These are phyloP conservation scores for Zea luxurians DNA, from an alignment of 176 grass and related monocot genomes.

Conservation along the genomic window DNA sequence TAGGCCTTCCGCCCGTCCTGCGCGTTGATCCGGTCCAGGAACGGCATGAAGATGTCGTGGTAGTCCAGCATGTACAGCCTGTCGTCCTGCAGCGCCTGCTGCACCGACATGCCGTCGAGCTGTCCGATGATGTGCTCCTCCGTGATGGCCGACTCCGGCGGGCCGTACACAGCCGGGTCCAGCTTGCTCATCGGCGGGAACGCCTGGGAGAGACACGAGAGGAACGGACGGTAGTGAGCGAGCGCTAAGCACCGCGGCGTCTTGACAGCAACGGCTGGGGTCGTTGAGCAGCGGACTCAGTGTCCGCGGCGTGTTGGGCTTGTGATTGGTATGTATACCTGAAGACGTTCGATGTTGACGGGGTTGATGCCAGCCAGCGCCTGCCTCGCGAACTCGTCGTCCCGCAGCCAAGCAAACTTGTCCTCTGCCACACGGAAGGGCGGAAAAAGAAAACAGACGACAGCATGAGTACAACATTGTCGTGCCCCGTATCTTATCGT, in stretches of 20 bases:
- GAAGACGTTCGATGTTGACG: slow-evolving; percentile 77
- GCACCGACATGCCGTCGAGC: slow-evolving; percentile 79
- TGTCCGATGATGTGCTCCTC: slow-evolving; percentile 84
- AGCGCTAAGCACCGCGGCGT: background rate
- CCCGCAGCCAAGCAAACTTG: slow-evolving; percentile 97
- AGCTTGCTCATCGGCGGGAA: slow-evolving; percentile 91
- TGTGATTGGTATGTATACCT: slow-evolving; percentile 51
- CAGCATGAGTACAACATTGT: slow-evolving; percentile 28
- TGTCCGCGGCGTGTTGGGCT: slow-evolving; percentile 12
- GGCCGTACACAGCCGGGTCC: slow-evolving; percentile 69
- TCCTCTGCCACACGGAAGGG: slow-evolving; percentile 56
- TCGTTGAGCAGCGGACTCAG: background rate
- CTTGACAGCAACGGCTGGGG: background rate
- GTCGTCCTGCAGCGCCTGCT: slow-evolving; percentile 61
- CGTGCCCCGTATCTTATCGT: slow-evolving; percentile 11
- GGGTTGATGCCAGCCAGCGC: slow-evolving; percentile 89
- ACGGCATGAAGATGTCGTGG: slow-evolving; percentile 87
- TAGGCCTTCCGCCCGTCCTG: slow-evolving; percentile 90
- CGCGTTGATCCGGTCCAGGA: slow-evolving; percentile 82
- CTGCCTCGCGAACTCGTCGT: slow-evolving; percentile 94
- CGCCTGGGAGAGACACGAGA: slow-evolving; percentile 32
- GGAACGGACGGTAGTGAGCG: background rate
- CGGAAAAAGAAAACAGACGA: background rate
- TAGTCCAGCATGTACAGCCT: slow-evolving; percentile 83
- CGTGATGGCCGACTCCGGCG: slow-evolving; percentile 82